Conservation (phyloP, 345 rosid species). For the Melaleuca alternifolia region DNA sequence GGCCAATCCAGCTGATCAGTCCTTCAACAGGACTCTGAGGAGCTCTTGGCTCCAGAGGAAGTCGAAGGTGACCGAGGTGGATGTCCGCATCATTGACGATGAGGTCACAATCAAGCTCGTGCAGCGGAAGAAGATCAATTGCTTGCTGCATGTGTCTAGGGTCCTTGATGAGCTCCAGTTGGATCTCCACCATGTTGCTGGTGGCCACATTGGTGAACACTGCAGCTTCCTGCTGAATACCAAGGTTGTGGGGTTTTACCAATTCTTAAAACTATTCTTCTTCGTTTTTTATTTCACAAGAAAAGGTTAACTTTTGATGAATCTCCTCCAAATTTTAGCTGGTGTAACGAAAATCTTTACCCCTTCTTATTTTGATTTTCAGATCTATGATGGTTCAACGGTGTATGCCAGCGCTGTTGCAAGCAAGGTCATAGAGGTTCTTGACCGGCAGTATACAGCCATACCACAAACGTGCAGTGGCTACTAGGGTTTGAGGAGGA, state of each 20-base stretch:
- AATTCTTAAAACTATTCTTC: background rate
- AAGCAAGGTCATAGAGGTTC: conserved; percentile 60
- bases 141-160: conserved; percentile 66
- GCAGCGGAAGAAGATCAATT: conserved; percentile 69
- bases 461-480: conserved; percentile 13
- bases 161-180: conserved; percentile 71
- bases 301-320: background rate
- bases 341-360: background rate
- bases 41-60: conserved; percentile 91
- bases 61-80: conserved; percentile 74
- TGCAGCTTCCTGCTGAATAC: conserved; percentile 70
- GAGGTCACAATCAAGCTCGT: conserved; percentile 83
- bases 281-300: background rate
- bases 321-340: background rate
- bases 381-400: conserved; percentile 29
- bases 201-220: conserved; percentile 82
- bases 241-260: conserved; percentile 33
- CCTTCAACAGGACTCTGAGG: conserved; percentile 43
- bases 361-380: background rate
- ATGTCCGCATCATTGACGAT: conserved; percentile 73
- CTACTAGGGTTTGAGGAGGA: background rate
- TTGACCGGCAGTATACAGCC: conserved; percentile 52
- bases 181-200: conserved; percentile 79
- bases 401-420: conserved; percentile 64
- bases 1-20: conserved; percentile 27